Conservation (phyloP, 139 green algal genomes). For the Trebouxia sp. region DNA sequence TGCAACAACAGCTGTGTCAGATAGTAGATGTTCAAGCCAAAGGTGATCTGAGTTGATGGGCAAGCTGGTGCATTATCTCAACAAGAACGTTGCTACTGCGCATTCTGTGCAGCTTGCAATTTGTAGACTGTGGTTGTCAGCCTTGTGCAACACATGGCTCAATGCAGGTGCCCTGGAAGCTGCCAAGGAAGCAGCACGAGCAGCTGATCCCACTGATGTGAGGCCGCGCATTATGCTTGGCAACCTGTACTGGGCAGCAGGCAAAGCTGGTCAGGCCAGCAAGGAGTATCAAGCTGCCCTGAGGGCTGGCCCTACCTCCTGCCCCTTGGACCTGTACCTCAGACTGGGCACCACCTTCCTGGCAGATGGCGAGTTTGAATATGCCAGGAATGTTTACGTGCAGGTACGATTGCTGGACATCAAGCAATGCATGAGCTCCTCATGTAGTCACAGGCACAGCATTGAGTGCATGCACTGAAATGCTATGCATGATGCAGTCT, state of each 20-base stretch:
- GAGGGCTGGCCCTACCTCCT: neutral
- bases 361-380: conserved; percentile 25
- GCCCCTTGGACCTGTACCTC: conserved; percentile 37
- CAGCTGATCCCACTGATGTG: conserved; percentile 10
- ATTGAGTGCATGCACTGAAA: neutral
- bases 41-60: no score
- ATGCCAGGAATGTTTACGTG: conserved; percentile 35
- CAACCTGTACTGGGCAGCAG: conserved; percentile 32
- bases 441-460: neutral
- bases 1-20: no score
- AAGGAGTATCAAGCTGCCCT: conserved; percentile 30
- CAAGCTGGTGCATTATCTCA: no score
- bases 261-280: conserved; percentile 11
- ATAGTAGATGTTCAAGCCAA: no score
- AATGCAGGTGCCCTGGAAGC: conserved; percentile 9
- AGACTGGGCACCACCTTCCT: conserved; percentile 32
- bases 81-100: no score
- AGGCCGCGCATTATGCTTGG: conserved; percentile 24
- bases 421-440: neutral
- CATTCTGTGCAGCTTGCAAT: no score
- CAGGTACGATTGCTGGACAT: conserved; percentile 24
- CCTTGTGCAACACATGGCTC: no score
- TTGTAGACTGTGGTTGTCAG: no score
- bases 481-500: neutral
- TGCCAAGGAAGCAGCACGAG: conserved; percentile 13